A percentile compares a stretch with the other conserved stretches of the same genome.
phyloP scores from a whole-genome alignment of 768 basidiomycete species.

The Hirschioporus abietinus region DNA sequence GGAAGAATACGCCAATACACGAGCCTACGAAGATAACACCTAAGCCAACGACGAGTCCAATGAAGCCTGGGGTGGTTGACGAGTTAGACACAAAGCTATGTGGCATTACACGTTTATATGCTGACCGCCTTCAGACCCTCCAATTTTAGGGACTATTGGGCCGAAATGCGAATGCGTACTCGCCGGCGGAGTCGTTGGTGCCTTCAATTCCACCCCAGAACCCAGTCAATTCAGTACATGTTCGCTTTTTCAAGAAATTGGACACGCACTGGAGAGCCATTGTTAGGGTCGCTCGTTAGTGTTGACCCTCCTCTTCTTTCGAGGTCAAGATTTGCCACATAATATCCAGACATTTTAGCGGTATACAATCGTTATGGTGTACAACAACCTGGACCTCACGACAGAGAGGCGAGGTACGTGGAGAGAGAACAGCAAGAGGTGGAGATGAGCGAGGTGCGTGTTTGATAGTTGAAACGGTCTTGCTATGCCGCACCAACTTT shows the following conservation, averaged over 20 bases:
- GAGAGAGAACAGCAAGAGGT: not conserved
- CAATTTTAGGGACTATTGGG: slow-evolving; percentile 1
- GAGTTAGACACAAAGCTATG: not conserved
- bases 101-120: not conserved
- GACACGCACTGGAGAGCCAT: not conserved
- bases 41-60: slow-evolving; percentile 53
- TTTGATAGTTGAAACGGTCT: not conserved
- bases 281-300: not conserved
- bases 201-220: not conserved
- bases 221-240: not conserved
- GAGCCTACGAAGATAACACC: slow-evolving; percentile 47
- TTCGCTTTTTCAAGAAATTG: not conserved
- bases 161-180: not conserved
- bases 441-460: not conserved
- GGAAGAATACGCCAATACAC: slow-evolving; percentile 48
- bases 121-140: slow-evolving; percentile 4
- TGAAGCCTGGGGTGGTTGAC: slow-evolving; percentile 39
- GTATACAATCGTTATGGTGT: not conserved
- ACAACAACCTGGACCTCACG: not conserved
- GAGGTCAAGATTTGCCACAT: not conserved
- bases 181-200: slow-evolving; percentile 1
- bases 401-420: not conserved
- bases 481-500: not conserved
- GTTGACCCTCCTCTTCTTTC: not conserved
- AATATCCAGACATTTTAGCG: not conserved